These are phyloP conservation scores for Flaveria bidentis DNA, from an alignment of 129 eudicot species.

Conservation along the genomic window DNA sequence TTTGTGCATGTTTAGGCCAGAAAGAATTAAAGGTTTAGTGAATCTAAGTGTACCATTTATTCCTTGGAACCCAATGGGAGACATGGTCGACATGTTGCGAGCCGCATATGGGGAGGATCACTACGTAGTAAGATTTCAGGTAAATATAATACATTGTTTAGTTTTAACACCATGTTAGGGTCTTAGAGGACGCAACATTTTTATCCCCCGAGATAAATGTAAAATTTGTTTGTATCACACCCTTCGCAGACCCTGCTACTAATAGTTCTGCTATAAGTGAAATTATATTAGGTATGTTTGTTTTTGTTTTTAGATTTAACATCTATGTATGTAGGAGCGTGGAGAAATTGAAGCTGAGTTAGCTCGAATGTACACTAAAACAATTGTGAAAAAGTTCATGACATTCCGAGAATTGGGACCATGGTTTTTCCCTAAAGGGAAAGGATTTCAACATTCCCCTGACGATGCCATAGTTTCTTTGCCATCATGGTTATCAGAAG, in stretches of 20 bases:
- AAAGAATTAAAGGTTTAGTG: constrained; percentile 47
- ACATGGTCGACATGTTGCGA: constrained; percentile 20
- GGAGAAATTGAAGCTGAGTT: constrained; percentile 64
- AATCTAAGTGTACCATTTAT: constrained; percentile 45
- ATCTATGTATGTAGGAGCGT: constrained; percentile 40
- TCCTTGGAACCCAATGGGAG: constrained; percentile 43
- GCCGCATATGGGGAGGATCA: constrained; percentile 45
- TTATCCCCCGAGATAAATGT: too few relatives aligned
- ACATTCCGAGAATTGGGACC: constrained; percentile 50
- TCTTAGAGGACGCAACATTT: too few relatives aligned
- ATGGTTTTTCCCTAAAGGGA: constrained; percentile 46
- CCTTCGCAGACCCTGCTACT: too few relatives aligned
- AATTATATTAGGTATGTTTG: too few relatives aligned
- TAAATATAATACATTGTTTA: not conserved
- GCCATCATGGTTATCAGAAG: constrained; percentile 69
- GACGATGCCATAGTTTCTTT: constrained; percentile 28
- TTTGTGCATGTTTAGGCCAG: constrained; percentile 47
- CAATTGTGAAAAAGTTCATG: constrained; percentile 40
- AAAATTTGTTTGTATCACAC: too few relatives aligned
- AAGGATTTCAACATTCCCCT: constrained; percentile 38
- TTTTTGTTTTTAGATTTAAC: too few relatives aligned
- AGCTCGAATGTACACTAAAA: constrained; percentile 36
- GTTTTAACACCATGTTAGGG: too few relatives aligned
- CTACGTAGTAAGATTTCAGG: constrained; percentile 58
- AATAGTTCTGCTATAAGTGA: too few relatives aligned